Evolutionary conservation across 768 basidiomycete genomes (phyloP).

Genomic region (Galerina sulciceps): DNA sequence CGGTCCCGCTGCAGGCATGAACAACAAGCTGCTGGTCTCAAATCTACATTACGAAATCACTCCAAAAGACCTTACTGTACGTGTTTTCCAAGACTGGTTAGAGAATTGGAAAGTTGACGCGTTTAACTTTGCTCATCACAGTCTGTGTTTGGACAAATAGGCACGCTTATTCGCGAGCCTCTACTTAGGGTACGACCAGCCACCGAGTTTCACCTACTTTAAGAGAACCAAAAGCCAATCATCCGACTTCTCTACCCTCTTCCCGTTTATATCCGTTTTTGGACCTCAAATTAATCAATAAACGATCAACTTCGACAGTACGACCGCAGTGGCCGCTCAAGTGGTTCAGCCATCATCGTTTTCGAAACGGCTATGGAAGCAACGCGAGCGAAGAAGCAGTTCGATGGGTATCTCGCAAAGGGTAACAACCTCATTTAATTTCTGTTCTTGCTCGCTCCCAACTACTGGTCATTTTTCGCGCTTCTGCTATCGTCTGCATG

Average conservation of each 20-base stretch:
- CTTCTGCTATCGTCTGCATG: background rate
- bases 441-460: background rate
- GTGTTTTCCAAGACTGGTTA: constrained; percentile 29
- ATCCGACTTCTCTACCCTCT: constrained; percentile 42
- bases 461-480: background rate
- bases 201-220: constrained; percentile 62
- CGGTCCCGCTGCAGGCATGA: constrained; percentile 39
- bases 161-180: constrained; percentile 92
- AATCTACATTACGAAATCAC: constrained; percentile 93
- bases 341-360: constrained; percentile 77
- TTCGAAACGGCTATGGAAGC: constrained; percentile 84
- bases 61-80: constrained; percentile 84
- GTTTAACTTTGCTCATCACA: constrained; percentile 31
- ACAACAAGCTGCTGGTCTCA: constrained; percentile 71
- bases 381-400: constrained; percentile 80
- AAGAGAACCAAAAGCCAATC: constrained; percentile 53
- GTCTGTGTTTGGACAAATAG: constrained; percentile 91
- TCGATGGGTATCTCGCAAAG: constrained; percentile 87
- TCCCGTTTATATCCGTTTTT: constrained; percentile 39
- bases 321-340: constrained; percentile 93
- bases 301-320: constrained; percentile 62
- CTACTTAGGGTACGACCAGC: constrained; percentile 91
- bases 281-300: constrained; percentile 30
- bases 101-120: background rate
- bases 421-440: constrained; percentile 47